phyloP scores from a whole-genome alignment of 768 basidiomycete genomes.

The Cyathus striatus region DNA sequence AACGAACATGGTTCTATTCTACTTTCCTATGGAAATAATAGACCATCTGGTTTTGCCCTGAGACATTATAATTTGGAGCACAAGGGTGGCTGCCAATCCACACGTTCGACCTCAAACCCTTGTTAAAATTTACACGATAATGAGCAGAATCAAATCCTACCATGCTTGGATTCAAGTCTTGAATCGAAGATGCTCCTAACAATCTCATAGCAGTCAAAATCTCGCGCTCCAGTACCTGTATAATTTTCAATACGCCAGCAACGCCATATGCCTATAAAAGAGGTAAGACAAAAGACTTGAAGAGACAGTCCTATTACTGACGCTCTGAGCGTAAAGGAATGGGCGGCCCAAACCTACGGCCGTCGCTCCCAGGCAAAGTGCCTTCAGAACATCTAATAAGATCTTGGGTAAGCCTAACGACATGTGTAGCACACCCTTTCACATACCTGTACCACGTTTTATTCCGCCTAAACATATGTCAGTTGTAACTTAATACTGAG shows the following conservation, averaged over 20 bases:
- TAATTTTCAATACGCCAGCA: constrained; percentile 59
- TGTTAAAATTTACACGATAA: background rate
- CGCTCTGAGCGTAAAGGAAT: constrained; percentile 84
- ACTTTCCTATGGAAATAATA: too few species aligned
- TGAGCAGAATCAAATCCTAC: constrained; percentile 35
- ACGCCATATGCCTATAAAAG: constrained; percentile 64
- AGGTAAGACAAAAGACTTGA: constrained; percentile 2
- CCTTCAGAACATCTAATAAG: constrained; percentile 73
- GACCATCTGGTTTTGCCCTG: too few species aligned
- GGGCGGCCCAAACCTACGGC: constrained; percentile 84
- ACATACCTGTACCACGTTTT: constrained; percentile 68
- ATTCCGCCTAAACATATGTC: constrained; percentile 40
- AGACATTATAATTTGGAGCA: constrained; percentile 29
- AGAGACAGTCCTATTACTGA: constrained; percentile 23
- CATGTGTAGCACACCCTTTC: too few species aligned
- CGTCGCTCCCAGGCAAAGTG: constrained; percentile 82
- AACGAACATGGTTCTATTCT: too few species aligned
- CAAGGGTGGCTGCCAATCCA: constrained; percentile 50
- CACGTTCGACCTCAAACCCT: too few species aligned
- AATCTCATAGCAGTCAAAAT: constrained; percentile 74
- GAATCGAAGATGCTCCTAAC: constrained; percentile 60
- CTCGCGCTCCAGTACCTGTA: constrained; percentile 71
- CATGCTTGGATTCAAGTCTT: constrained; percentile 71
- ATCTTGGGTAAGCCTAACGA: too few species aligned
- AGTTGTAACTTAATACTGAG: too few species aligned